Conservation (phyloP, 2,329 filamentous ascomycete genomes). For the Xylaria hypoxylon region DNA sequence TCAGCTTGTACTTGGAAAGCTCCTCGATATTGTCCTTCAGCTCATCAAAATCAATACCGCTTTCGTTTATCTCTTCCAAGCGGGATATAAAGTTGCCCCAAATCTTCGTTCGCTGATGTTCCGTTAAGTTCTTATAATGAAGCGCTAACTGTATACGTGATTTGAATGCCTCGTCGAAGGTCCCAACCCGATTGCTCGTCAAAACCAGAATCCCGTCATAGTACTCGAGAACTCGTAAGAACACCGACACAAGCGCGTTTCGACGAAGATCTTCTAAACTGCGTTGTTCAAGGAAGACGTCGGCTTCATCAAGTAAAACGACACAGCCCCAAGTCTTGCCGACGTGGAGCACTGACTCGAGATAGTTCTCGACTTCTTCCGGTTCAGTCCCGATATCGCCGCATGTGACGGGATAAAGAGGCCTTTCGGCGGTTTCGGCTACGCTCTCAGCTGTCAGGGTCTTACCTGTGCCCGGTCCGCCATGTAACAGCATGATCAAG, state of each 20-base stretch:
- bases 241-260: constrained; percentile 46
- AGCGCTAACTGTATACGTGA: constrained; percentile 42
- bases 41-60: constrained; percentile 31
- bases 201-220: constrained; percentile 57
- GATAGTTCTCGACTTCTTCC: constrained; percentile 41
- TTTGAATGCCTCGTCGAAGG: constrained; percentile 45
- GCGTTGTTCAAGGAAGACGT: constrained; percentile 37
- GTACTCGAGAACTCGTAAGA: constrained; percentile 56
- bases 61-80: constrained; percentile 10
- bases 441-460: constrained; percentile 42
- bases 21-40: constrained; percentile 43
- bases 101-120: constrained; percentile 34
- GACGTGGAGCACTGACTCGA: constrained; percentile 38
- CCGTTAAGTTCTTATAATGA: constrained; percentile 36
- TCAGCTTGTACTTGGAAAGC: constrained; percentile 53
- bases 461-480: constrained; percentile 41
- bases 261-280: constrained; percentile 35
- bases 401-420: constrained; percentile 41
- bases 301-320: constrained; percentile 22
- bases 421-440: constrained; percentile 41
- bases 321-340: constrained; percentile 44
- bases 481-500: constrained; percentile 40
- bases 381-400: constrained; percentile 44
- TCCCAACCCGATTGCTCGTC: constrained; percentile 53
- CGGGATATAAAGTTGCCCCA: constrained; percentile 40